Conservation (phyloP, 129 eudicot species). For the Erigeron canadensis region DNA sequence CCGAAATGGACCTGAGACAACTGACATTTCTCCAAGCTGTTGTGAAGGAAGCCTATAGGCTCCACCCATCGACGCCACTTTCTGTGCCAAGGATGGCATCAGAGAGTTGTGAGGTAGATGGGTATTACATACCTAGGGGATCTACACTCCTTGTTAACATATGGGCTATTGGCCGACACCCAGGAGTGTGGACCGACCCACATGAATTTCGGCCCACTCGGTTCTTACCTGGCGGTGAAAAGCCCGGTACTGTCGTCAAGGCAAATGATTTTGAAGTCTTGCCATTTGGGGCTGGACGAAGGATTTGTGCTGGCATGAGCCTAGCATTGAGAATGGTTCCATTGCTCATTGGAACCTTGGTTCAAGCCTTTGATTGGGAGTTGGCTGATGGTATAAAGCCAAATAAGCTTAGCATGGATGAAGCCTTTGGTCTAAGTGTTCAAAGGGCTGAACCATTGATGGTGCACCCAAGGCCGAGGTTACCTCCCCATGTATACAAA, state of each 20-base stretch:
- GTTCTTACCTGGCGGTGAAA: slow-evolving; percentile 61
- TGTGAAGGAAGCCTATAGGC: no score
- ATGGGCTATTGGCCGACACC: slow-evolving; percentile 94
- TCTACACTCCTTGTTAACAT: slow-evolving; percentile 75
- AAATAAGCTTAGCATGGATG: slow-evolving; percentile 65
- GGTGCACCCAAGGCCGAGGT: slow-evolving; percentile 63
- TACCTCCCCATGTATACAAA: slow-evolving; percentile 39
- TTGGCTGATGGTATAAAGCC: slow-evolving; percentile 39
- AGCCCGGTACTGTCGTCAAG: slow-evolving; percentile 44
- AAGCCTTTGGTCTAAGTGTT: slow-evolving; percentile 78
- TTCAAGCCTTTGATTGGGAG: slow-evolving; percentile 66
- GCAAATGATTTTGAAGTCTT: slow-evolving; percentile 72
- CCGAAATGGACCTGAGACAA: no score
- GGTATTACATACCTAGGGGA: slow-evolving; percentile 60
- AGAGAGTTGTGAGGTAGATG: slow-evolving; percentile 57
- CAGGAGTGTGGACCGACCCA: slow-evolving; percentile 65
- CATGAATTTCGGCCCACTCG: slow-evolving; percentile 60
- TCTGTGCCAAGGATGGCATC: slow-evolving; percentile 68
- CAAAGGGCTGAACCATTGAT: slow-evolving; percentile 66
- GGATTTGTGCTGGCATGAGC: slow-evolving; percentile 84
- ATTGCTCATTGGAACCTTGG: slow-evolving; percentile 57
- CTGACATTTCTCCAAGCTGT: no score
- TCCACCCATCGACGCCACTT: slow-evolving; percentile 92
- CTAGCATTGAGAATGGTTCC: slow-evolving; percentile 78
- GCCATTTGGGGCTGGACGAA: slow-evolving; percentile 83